These are phyloP conservation scores for Phytophthora pinifolia DNA, from an alignment of 352 stramenopile genomes.

Conservation along the genomic window DNA sequence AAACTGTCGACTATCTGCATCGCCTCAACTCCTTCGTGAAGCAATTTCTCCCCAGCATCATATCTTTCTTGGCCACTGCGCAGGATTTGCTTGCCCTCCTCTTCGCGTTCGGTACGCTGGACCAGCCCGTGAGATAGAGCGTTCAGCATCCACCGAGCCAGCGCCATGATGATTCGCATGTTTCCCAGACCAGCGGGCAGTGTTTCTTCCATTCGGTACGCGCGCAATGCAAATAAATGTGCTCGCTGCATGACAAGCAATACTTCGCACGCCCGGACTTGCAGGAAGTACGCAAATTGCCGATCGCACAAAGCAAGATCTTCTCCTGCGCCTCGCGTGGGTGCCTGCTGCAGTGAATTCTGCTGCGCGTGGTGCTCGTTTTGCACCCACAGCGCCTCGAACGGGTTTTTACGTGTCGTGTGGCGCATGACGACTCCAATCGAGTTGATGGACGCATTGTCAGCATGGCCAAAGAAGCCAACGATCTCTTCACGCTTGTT, in stretches of 20 bases:
- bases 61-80: constrained; percentile 63
- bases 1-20: constrained; percentile 52
- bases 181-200: constrained; percentile 28
- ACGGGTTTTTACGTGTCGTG: constrained; percentile 74
- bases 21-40: constrained; percentile 41
- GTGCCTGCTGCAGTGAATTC: constrained; percentile 12
- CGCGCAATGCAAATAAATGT: constrained; percentile 51
- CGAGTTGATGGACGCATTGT: constrained; percentile 63
- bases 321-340: constrained; percentile 11
- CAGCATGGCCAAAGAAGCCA: constrained; percentile 63
- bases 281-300: constrained; percentile 81
- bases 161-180: constrained; percentile 54
- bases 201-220: constrained; percentile 44
- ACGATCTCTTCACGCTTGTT: constrained; percentile 69
- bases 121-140: constrained; percentile 67
- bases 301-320: constrained; percentile 52
- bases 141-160: constrained; percentile 75
- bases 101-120: constrained; percentile 50
- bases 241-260: constrained; percentile 60
- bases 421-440: constrained; percentile 62
- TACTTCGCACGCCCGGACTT: constrained; percentile 75
- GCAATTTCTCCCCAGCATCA: constrained; percentile 40
- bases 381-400: constrained; percentile 78
- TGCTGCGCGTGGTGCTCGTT: constrained; percentile 19
- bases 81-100: constrained; percentile 67